phyloP scores from a whole-genome alignment of 192 early-diverging fungal species.

The Gaertneriomyces sp. region DNA sequence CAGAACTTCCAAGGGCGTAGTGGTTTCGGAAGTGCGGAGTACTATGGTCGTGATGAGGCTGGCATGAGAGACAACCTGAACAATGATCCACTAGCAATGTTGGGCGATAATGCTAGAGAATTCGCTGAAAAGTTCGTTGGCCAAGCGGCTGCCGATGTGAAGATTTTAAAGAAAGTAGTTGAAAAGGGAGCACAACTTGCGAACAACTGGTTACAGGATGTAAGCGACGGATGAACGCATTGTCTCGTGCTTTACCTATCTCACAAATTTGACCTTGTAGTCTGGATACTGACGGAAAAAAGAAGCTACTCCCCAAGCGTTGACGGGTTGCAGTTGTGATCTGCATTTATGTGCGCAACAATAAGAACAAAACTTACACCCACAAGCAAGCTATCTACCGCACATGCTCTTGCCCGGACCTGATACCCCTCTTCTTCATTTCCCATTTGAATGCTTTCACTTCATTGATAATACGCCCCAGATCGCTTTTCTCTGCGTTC shows the following conservation, averaged over 20 bases:
- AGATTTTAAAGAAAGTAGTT: conserved; percentile 41
- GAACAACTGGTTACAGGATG: too few species aligned
- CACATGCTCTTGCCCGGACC: background rate
- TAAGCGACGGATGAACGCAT: too few species aligned
- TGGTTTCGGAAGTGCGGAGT: conserved; percentile 56
- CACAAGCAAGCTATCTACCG: background rate
- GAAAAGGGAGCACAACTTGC: conserved; percentile 25
- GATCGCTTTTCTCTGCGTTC: conserved; percentile 1
- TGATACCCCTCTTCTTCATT: conserved; percentile 9
- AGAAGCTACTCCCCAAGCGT: too few species aligned
- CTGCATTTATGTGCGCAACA: too few species aligned
- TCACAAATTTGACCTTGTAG: too few species aligned
- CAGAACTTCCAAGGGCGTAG: conserved; percentile 49
- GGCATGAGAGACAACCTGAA: conserved; percentile 3
- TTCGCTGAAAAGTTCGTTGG: conserved; percentile 55
- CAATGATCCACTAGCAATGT: conserved; percentile 31
- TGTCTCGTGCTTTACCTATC: too few species aligned
- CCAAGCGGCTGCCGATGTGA: conserved; percentile 52
- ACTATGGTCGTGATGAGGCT: conserved; percentile 47
- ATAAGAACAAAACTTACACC: too few species aligned
- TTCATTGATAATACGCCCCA: conserved; percentile 3
- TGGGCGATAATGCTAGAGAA: conserved; percentile 35
- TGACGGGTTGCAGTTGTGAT: too few species aligned
- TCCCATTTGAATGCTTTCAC: conserved; percentile 15
- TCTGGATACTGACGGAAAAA: too few species aligned